A percentile compares a stretch with the other conserved stretches of the same genome.
Conservation (phyloP, 2,329 filamentous ascomycete species). For the Epichloe uncinata region DNA sequence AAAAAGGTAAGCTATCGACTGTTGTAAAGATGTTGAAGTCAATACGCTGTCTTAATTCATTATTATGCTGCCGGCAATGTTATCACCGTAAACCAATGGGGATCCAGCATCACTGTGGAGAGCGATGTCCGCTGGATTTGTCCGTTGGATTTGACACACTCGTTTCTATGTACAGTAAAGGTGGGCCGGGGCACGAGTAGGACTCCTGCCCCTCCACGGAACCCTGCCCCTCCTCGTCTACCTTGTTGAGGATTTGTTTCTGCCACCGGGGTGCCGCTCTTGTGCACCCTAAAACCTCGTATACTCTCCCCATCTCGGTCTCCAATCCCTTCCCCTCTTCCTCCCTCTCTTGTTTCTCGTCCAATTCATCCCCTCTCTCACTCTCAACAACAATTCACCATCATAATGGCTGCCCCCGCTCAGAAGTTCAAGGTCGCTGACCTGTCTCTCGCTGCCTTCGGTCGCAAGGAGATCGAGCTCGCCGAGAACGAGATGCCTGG, state of each 20-base stretch:
- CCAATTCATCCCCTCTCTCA: conserved; percentile 5
- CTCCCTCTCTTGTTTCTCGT: conserved; percentile 8
- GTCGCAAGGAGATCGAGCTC: conserved; percentile 97
- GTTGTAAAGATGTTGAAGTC: too few species aligned
- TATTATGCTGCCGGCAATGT: too few species aligned
- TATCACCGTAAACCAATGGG: too few species aligned
- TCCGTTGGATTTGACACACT: too few species aligned
- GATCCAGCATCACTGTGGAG: too few species aligned
- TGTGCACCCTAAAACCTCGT: conserved; percentile 9
- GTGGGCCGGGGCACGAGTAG: too few species aligned
- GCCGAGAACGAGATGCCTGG: conserved; percentile 96
- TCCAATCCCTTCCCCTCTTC: background rate
- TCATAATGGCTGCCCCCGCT: conserved; percentile 58
- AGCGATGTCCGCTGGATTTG: too few species aligned
- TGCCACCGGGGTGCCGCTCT: background rate
- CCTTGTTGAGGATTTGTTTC: background rate
- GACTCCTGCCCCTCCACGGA: conserved; percentile 1
- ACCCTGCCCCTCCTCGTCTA: background rate
- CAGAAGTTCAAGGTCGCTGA: conserved; percentile 97
- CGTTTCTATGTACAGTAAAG: too few species aligned
- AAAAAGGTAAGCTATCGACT: too few species aligned
- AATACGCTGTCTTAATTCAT: too few species aligned
- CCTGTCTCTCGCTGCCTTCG: conserved; percentile 93
- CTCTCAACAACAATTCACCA: conserved; percentile 22
- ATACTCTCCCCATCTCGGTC: conserved; percentile 7